Evolutionary conservation across 2,329 filamentous ascomycete species (phyloP).

Genomic region (Aureobasidium melanogenum): DNA sequence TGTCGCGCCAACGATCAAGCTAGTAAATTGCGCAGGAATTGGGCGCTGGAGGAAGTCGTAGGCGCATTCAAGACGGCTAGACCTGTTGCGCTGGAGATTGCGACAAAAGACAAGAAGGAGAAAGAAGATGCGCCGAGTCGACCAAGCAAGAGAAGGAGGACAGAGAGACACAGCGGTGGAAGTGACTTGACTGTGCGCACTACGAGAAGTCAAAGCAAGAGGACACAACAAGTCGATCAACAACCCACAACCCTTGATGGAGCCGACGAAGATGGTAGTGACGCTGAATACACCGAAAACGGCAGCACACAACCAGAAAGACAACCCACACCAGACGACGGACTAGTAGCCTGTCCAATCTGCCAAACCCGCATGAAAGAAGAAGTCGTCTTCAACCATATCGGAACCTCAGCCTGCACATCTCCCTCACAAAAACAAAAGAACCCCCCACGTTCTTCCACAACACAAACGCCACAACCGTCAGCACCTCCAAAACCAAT

Average conservation of each 20-base stretch:
- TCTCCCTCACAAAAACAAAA: neutral
- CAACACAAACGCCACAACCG: neutral
- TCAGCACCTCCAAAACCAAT: conserved; percentile 9
- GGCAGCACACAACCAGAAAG: neutral
- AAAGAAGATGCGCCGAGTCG: conserved; percentile 12
- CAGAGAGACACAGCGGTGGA: conserved; percentile 17
- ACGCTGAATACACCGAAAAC: conserved; percentile 24
- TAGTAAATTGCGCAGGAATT: conserved; percentile 74
- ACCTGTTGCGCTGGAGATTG: conserved; percentile 54
- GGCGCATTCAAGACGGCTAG: conserved; percentile 65
- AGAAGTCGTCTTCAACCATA: conserved; percentile 66
- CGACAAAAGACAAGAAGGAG: conserved; percentile 37
- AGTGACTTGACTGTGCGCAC: conserved; percentile 24
- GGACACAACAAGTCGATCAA: conserved; percentile 18
- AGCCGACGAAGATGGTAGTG: conserved; percentile 30
- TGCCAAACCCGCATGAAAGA: conserved; percentile 74
- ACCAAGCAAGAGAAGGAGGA: conserved; percentile 42
- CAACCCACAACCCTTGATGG: conserved; percentile 29
- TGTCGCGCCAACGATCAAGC: conserved; percentile 76
- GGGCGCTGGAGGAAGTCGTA: conserved; percentile 75
- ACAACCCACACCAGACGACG: conserved; percentile 48
- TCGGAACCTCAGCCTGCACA: conserved; percentile 53
- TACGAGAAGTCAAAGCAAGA: conserved; percentile 25
- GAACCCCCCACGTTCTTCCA: neutral
- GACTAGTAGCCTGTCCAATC: conserved; percentile 76